Conservation (phyloP, 306 rosid genomes). For the Spatholobus suberectus region DNA sequence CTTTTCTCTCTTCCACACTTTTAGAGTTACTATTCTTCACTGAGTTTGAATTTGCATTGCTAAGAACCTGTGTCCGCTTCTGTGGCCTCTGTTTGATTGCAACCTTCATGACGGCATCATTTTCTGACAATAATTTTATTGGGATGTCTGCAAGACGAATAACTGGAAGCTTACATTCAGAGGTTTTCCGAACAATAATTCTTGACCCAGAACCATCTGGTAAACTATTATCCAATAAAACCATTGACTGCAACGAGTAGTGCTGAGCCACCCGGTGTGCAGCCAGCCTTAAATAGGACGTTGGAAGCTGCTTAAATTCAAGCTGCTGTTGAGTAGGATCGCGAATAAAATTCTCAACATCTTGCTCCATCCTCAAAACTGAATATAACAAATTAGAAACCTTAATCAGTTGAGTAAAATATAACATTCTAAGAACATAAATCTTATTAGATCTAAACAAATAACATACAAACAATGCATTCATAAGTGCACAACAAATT, state of each 20-base stretch:
- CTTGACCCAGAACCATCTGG: conserved; percentile 96
- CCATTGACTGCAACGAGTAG: conserved; percentile 94
- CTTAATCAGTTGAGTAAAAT: background rate
- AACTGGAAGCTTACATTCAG: conserved; percentile 76
- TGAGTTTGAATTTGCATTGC: conserved; percentile 59
- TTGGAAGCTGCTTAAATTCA: conserved; percentile 95
- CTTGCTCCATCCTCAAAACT: conserved; percentile 99
- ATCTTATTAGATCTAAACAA: conserved; percentile 23
- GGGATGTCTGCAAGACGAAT: conserved; percentile 96
- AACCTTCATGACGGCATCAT: conserved; percentile 67
- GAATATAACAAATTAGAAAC: conserved; percentile 39
- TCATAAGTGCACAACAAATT: background rate
- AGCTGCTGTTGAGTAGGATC: conserved; percentile 88
- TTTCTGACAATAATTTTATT: conserved; percentile 69
- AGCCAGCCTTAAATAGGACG: conserved; percentile 95
- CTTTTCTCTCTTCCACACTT: conserved; percentile 98
- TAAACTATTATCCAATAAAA: conserved; percentile 76
- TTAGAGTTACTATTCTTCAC: conserved; percentile 60
- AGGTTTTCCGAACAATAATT: conserved; percentile 87
- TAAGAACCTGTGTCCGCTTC: conserved; percentile 53
- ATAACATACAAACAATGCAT: background rate
- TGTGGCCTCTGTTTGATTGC: conserved; percentile 97
- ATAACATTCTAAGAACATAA: background rate
- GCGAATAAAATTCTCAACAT: conserved; percentile 80
- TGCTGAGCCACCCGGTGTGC: conserved; percentile 99